Percentiles rank a stretch among this genome's conserved stretches.
Conservation (phyloP, 192 early-diverging fungal genomes). For the Rhizophagus sp. region DNA sequence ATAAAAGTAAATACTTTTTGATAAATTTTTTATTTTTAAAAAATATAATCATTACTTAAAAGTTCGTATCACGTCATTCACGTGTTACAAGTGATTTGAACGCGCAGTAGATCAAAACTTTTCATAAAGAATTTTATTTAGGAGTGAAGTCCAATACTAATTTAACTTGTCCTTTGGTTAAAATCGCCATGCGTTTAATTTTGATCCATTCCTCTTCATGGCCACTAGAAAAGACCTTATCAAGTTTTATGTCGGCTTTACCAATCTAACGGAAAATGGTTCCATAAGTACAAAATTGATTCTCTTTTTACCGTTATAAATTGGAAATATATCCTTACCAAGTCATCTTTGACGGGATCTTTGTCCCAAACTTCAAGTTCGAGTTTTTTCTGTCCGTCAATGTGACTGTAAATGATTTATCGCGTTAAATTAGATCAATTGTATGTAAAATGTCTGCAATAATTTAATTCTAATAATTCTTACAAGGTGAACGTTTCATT, state of each 20-base stretch:
- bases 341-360: slow-evolving; percentile 24
- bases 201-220: slow-evolving; percentile 25
- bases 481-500: slow-evolving; percentile 41
- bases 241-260: slow-evolving; percentile 25
- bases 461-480: not conserved
- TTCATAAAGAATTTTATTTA: too few relatives aligned
- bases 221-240: not conserved
- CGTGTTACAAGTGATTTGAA: too few relatives aligned
- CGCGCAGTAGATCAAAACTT: too few relatives aligned
- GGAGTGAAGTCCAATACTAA: not conserved
- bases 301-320: not conserved
- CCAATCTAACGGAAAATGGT: slow-evolving; percentile 19
- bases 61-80: too few relatives aligned
- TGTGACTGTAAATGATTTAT: not conserved
- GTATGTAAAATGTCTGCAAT: too few relatives aligned
- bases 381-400: slow-evolving; percentile 7
- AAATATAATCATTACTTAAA: too few relatives aligned
- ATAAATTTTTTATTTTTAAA: too few relatives aligned
- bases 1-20: too few relatives aligned
- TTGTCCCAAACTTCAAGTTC: slow-evolving; percentile 35
- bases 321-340: not conserved
- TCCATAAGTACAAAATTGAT: too few relatives aligned
- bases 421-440: not conserved
- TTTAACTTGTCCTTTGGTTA: slow-evolving; percentile 33
- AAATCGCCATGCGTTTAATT: slow-evolving; percentile 21